Evolutionary conservation across 192 early-diverging fungal genomes (phyloP), one percentile per base, ranked within the genome.

Genomic region (Podila clonocystis): DNA sequence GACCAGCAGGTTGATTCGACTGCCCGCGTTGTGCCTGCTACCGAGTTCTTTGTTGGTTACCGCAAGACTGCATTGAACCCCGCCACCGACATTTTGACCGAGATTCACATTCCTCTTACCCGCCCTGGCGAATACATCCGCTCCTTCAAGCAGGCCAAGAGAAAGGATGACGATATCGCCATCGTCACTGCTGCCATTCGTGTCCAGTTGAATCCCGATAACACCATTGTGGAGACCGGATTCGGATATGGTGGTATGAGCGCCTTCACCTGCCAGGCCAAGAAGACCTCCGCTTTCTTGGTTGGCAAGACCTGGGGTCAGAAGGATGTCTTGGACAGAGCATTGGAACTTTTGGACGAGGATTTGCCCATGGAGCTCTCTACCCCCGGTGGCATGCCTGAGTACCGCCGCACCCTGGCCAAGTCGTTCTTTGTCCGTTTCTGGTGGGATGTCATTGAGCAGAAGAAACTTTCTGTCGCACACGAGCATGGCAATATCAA

Each of bases 131-230:
- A 95, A 76, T 88, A 87, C 62, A 87, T 91, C 17, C 78, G 87
- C 34, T 92, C 92, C 9, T 97, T 90, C 87, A 96, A 96, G 86
- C 94, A 96, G 85, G 91, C 95, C 63, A 94, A 95, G 82, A 86
- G 95, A 79, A 91, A 91, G 82, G 92, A 95, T 82, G 94, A 95
- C 75, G 94, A 95, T 75, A 95, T 96, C 68, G 93, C 95, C 17
- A 96, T 96, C 74, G 94, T 94, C 62, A 96, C 94, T 28, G 89
- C 93, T 58, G 91, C 89, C 3, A 82, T 95, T 24, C 82, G 88
- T 20, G 86, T 94, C 13, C 65, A 68, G 17, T 74, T 95, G 4
- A 86, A 89, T 45, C 41, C 67, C 13, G 82, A 83, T 9, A 80
- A 83, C 60, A 72, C 70, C 2, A 86, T 93, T 34, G 45, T 72